Evolutionary conservation across 2,329 filamentous ascomycete genomes (phyloP), one percentile per base, ranked within the genome.

Genomic region (Akanthomyces lecanii): DNA sequence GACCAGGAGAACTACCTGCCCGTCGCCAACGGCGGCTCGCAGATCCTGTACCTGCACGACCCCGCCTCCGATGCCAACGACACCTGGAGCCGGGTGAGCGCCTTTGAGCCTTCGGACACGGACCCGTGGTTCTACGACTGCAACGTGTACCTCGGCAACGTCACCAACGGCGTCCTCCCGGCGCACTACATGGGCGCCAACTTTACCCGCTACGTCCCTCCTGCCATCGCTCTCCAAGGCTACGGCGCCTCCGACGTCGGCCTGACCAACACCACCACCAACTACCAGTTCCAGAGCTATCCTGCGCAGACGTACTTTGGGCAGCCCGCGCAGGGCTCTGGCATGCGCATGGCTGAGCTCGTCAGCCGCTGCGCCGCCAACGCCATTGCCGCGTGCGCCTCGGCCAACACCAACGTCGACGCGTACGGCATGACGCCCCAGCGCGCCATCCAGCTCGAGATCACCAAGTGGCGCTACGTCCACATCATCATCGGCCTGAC

Each of bases 61-160:
- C 67, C 64, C 0, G 59, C 61, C 8, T 57, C 52, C 8, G 65
- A 61, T 6, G 72, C 72, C 60, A 71, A 68, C 16, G 30, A 64
- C 0, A 63, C 69, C 5, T 75, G 73, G 66, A 69, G 66, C 57
- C 47, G 64, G 16, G 69, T 79, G 7, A 65, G 71, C 33, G 77
- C 71, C 2, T 76, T 80, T 18, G 77, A 80, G 63, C 71, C 76
- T 1, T 76, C 73, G 0, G 25, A 59, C 18, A 69, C 63, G 1
- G 61, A 72, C 5, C 70, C 77, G 0, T 80, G 76, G 76, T 78
- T 73, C 62, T 80, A 80, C 67, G 64, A 59, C 16, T 80, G 78
- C 68, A 75, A 78, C 57, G 69, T 77, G 18, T 75, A 71, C 0
- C 56, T 79, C 5, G 69, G 68, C 0, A 23, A 65, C 2, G 77